Evolutionary conservation across 2,329 filamentous ascomycete genomes (phyloP).

Genomic region (Aureobasidium sp.): DNA sequence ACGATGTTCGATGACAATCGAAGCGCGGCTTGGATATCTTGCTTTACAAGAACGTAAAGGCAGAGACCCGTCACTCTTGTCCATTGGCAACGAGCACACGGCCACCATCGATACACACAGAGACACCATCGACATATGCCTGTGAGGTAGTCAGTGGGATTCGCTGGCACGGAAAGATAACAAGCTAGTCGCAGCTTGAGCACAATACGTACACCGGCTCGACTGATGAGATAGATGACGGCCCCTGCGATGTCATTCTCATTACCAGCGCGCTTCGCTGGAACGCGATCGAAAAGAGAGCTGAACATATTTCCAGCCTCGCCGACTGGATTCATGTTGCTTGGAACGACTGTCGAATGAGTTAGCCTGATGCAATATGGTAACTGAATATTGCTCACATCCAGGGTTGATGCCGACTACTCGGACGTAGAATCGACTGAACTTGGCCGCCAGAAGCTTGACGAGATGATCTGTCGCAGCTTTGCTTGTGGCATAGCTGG

Average conservation of each 20-base stretch:
- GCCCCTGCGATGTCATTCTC: conserved; percentile 38
- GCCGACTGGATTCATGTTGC: conserved; percentile 39
- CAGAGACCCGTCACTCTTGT: conserved; percentile 8
- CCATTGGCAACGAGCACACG: conserved; percentile 35
- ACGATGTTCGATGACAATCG: too few species aligned
- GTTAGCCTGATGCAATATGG: neutral
- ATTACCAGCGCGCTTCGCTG: conserved; percentile 31
- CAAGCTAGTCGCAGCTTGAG: too few species aligned
- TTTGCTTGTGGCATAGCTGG: conserved; percentile 46
- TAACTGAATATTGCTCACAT: conserved; percentile 23
- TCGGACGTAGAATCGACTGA: conserved; percentile 37
- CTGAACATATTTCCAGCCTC: conserved; percentile 36
- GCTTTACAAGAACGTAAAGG: too few species aligned
- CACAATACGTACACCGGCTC: conserved; percentile 32
- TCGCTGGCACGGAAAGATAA: neutral
- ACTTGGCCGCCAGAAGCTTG: conserved; percentile 43
- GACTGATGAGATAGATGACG: conserved; percentile 36
- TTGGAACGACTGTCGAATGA: conserved; percentile 33
- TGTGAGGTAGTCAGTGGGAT: conserved; percentile 17
- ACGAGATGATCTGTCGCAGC: conserved; percentile 48
- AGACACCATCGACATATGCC: conserved; percentile 36
- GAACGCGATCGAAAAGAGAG: conserved; percentile 32
- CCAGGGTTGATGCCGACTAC: conserved; percentile 41
- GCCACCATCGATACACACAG: conserved; percentile 36
- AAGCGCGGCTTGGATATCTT: too few species aligned